Evolutionary conservation across 164 flowering plant genomes (phyloP).

Genomic region (Santalum album): DNA sequence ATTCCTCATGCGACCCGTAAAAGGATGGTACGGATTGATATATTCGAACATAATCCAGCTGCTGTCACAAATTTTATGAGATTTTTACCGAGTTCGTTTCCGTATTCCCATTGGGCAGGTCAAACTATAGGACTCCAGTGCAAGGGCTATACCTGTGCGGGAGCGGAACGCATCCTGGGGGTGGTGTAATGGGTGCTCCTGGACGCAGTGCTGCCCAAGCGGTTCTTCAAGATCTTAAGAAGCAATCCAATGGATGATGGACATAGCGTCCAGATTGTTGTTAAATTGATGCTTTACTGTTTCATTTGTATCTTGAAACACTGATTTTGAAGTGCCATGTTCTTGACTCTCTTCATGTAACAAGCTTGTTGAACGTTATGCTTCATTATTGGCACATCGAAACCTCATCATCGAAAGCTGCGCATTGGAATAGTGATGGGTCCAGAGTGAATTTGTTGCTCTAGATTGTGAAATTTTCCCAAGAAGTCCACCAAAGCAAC

Average conservation of each 20-base stretch:
- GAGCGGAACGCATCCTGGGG: conserved; percentile 93
- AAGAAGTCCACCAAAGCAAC: no score
- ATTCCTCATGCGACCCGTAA: conserved; percentile 91
- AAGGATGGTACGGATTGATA: conserved; percentile 72
- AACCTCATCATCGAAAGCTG: no score
- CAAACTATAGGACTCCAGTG: conserved; percentile 72
- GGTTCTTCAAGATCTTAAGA: conserved; percentile 64
- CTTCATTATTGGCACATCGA: no score
- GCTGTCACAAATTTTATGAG: neutral
- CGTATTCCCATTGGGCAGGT: conserved; percentile 34
- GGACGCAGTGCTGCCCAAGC: conserved; percentile 87
- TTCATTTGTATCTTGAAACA: no score
- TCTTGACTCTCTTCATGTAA: no score
- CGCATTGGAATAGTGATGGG: no score
- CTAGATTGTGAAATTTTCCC: no score
- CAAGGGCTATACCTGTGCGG: conserved; percentile 82
- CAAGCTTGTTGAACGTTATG: no score
- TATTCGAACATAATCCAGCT: neutral
- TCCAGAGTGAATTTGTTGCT: no score
- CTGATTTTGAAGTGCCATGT: no score
- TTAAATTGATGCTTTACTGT: no score
- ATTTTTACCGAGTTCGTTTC: neutral
- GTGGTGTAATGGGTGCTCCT: conserved; percentile 97
- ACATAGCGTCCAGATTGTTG: neutral
- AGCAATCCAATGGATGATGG: neutral